Conservation (phyloP, 371 early-diverging fungal species). For the Mycotypha africana region DNA sequence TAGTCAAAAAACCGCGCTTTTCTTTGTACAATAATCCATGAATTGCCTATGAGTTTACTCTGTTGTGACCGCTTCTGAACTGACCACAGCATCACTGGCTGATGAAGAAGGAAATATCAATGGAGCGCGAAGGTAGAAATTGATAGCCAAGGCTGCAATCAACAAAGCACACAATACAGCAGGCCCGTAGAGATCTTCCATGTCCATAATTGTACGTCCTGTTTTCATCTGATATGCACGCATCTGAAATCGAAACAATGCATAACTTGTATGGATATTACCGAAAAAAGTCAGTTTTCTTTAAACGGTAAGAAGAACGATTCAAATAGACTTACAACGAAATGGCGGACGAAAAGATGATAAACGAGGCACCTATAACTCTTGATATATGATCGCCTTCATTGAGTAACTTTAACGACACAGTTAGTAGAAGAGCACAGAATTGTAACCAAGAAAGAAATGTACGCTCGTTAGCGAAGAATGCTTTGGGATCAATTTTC, state of each 20-base stretch:
- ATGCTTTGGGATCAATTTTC: slow-evolving; percentile 81
- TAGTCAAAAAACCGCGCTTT: too few species aligned
- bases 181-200: slow-evolving; percentile 57
- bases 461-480: slow-evolving; percentile 94
- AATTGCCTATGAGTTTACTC: too few species aligned
- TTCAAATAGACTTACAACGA: slow-evolving; percentile 18
- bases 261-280: too few species aligned
- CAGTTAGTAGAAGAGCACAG: slow-evolving; percentile 61
- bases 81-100: too few species aligned
- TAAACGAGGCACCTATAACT: slow-evolving; percentile 33
- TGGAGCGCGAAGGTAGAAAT: slow-evolving; percentile 33
- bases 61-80: too few species aligned
- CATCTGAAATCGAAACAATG: slow-evolving; percentile 29
- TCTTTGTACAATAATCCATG: too few species aligned
- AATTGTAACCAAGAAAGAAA: slow-evolving; percentile 87
- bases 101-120: too few species aligned
- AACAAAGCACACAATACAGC: slow-evolving; percentile 75
- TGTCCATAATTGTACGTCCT: slow-evolving; percentile 13
- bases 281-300: too few species aligned
- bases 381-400: slow-evolving; percentile 52
- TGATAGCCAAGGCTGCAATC: slow-evolving; percentile 41
- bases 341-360: slow-evolving; percentile 20
- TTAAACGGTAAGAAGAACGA: too few species aligned
- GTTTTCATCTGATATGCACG: slow-evolving; percentile 34
- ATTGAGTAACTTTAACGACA: slow-evolving; percentile 70